Evolutionary conservation across 2,329 filamentous ascomycete species (phyloP).

Genomic region (Colletotrichum sublineola): DNA sequence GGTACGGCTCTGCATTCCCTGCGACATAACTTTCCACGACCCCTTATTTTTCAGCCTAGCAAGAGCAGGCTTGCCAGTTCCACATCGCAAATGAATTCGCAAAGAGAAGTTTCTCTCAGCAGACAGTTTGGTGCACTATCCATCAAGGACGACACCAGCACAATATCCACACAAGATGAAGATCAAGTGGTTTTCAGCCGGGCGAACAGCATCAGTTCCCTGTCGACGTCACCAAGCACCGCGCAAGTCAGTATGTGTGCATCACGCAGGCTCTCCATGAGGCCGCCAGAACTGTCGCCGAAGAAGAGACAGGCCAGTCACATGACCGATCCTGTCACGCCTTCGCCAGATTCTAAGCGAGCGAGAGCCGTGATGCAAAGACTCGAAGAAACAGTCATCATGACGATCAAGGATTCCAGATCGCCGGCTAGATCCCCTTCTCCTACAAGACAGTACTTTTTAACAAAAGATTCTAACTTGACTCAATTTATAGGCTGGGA

Average conservation of each 20-base stretch:
- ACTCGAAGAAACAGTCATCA: slow-evolving; percentile 48
- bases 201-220: slow-evolving; percentile 44
- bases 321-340: slow-evolving; percentile 39
- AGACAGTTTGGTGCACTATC: slow-evolving; percentile 55
- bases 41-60: slow-evolving; percentile 38
- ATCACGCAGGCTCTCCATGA: neutral
- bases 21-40: slow-evolving; percentile 28
- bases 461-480: slow-evolving; percentile 82
- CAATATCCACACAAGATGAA: slow-evolving; percentile 45
- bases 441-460: slow-evolving; percentile 65
- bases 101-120: slow-evolving; percentile 61
- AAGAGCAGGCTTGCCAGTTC: slow-evolving; percentile 48
- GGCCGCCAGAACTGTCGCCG: slow-evolving; percentile 36
- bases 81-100: slow-evolving; percentile 48
- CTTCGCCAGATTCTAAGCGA: slow-evolving; percentile 39
- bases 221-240: slow-evolving; percentile 30
- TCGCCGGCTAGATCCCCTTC: slow-evolving; percentile 59
- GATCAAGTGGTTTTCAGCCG: slow-evolving; percentile 62
- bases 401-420: slow-evolving; percentile 50
- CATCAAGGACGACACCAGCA: slow-evolving; percentile 51
- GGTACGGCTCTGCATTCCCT: slow-evolving; percentile 51
- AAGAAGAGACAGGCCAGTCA: slow-evolving; percentile 40
- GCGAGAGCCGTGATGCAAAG: slow-evolving; percentile 43
- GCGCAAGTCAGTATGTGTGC: slow-evolving; percentile 45
- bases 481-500: slow-evolving; percentile 79